phyloP scores from a whole-genome alignment of 805 yeast species.

The Schwanniomyces polymorphus region DNA sequence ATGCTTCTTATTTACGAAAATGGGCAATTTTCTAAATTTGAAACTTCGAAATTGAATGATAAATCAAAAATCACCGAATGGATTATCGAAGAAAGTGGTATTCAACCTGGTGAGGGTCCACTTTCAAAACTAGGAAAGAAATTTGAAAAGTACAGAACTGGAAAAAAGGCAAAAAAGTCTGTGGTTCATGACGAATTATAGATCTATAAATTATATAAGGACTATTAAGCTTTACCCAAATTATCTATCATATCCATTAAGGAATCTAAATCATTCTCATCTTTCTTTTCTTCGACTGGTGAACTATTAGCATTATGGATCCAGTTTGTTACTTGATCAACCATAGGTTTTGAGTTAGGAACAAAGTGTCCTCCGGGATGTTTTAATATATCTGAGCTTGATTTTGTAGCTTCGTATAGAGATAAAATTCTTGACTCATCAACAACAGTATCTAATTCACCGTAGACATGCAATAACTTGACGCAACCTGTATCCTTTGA shows the following conservation, averaged over 20 bases:
- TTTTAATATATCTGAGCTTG: constrained; percentile 57
- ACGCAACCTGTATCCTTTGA: constrained; percentile 20
- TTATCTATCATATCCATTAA: constrained; percentile 40
- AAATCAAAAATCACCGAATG: constrained; percentile 33
- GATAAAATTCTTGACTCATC: constrained; percentile 66
- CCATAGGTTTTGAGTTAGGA: constrained; percentile 70
- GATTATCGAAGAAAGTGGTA: constrained; percentile 24
- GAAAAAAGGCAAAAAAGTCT: constrained; percentile 15
- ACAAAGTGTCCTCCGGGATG: constrained; percentile 99
- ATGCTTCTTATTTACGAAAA: constrained; percentile 21
- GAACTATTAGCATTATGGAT: constrained; percentile 19
- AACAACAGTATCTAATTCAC: constrained; percentile 86
- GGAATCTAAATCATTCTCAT: constrained; percentile 27
- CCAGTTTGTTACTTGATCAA: constrained; percentile 44
- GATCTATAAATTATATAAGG: constrained; percentile 2
- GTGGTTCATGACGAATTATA: constrained; percentile 28
- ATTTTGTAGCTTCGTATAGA: constrained; percentile 43
- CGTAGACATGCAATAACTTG: constrained; percentile 68
- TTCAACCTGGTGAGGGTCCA: constrained; percentile 35
- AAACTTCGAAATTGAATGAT: constrained; percentile 24
- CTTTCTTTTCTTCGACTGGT: constrained; percentile 12
- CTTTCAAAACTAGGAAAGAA: constrained; percentile 34
- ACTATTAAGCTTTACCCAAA: constrained; percentile 15
- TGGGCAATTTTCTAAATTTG: constrained; percentile 19
- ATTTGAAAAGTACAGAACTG: constrained; percentile 29